phyloP scores from a whole-genome alignment of 805 yeast species.

The Wickerhamiella lipophila region DNA sequence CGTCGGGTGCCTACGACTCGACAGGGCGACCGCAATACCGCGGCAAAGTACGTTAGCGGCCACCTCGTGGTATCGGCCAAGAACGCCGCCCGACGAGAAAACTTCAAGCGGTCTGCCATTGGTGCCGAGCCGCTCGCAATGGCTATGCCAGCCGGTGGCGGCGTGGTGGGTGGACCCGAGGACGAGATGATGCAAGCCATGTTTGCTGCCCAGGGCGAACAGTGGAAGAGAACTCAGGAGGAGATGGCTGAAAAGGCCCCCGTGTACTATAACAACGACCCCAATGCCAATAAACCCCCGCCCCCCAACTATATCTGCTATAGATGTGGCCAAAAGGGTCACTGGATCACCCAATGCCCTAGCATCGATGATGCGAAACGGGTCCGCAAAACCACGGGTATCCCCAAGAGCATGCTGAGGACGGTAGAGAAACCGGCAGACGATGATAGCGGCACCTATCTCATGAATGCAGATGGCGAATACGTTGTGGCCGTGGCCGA shows the following conservation, averaged over 20 bases:
- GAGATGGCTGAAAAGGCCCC: conserved; percentile 78
- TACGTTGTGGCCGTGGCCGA: conserved; percentile 96
- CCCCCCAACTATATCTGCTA: conserved; percentile 96
- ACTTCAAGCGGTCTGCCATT: conserved; percentile 22
- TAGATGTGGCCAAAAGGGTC: conserved; percentile 90
- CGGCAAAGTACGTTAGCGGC: conserved; percentile 49
- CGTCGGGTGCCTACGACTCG: conserved; percentile 60
- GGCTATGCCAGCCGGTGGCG: conserved; percentile 25
- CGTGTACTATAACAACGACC: conserved; percentile 35
- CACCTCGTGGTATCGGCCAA: conserved; percentile 25
- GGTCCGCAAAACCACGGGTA: conserved; percentile 90
- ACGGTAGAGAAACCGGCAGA: conserved; percentile 72
- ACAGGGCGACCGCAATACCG: conserved; percentile 36
- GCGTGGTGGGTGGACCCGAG: conserved; percentile 46
- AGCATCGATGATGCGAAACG: conserved; percentile 82
- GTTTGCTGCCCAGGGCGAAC: conserved; percentile 87
- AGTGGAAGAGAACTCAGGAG: conserved; percentile 91
- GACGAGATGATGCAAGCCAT: conserved; percentile 79
- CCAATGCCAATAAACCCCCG: conserved; percentile 51
- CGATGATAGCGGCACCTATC: conserved; percentile 45
- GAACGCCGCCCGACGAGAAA: conserved; percentile 28
- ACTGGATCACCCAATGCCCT: conserved; percentile 94
- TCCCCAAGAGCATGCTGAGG: conserved; percentile 82
- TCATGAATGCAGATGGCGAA: conserved; percentile 90
- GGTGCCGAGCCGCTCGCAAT: conserved; percentile 10